These are phyloP conservation scores for Triticum timopheevii DNA, from an alignment of 176 grass and related monocot species.

Conservation along the genomic window DNA sequence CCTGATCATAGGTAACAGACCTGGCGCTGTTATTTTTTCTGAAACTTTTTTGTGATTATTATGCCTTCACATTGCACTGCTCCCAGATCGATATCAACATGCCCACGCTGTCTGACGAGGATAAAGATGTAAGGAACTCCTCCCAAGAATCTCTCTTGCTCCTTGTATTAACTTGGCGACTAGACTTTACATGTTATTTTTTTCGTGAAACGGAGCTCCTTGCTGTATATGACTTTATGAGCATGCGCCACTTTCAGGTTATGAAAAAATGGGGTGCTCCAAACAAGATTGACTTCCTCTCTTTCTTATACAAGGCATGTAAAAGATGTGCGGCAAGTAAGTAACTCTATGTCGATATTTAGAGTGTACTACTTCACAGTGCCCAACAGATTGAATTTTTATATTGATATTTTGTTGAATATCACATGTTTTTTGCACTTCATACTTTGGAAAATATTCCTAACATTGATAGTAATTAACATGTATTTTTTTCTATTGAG, in stretches of 20 bases:
- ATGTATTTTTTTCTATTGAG: not conserved
- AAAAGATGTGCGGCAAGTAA: slow-evolving; percentile 87
- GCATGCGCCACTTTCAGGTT: slow-evolving; percentile 49
- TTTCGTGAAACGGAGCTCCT: not conserved
- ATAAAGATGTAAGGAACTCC: too few relatives aligned
- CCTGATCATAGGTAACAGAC: too few relatives aligned
- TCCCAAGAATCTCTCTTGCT: not conserved
- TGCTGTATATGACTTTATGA: not conserved
- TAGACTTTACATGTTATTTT: not conserved
- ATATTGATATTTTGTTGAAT: slow-evolving; percentile 11
- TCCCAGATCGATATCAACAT: slow-evolving; percentile 88
- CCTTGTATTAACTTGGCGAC: not conserved
- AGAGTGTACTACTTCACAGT: not conserved
- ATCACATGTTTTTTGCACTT: not conserved
- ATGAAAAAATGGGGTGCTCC: slow-evolving; percentile 88
- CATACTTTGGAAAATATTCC: slow-evolving; percentile 3
- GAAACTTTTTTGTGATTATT: too few relatives aligned
- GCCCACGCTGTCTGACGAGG: slow-evolving; percentile 55
- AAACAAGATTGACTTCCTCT: slow-evolving; percentile 97
- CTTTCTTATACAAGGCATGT: slow-evolving; percentile 94
- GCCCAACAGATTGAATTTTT: not conserved
- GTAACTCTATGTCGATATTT: slow-evolving; percentile 9
- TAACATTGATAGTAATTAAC: slow-evolving; percentile 62
- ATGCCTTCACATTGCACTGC: slow-evolving; percentile 63
- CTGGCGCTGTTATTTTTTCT: too few relatives aligned